phyloP scores from a whole-genome alignment of 192 early-diverging fungal genomes.

The Backusella australiensis region DNA sequence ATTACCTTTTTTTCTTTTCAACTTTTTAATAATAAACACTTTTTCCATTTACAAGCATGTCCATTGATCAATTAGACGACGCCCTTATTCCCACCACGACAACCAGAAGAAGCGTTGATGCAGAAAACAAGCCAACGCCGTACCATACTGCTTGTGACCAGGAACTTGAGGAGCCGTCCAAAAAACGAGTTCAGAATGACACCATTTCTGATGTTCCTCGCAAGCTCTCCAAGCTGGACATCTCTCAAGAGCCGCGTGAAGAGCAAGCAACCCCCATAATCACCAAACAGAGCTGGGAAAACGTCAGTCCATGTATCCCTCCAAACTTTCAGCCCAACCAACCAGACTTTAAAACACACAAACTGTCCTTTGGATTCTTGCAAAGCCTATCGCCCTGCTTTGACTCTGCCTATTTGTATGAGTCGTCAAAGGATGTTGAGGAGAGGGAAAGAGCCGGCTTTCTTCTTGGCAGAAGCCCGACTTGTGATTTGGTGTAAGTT shows the following conservation, averaged over 20 bases:
- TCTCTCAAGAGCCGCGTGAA: not conserved
- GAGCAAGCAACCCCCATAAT: not conserved
- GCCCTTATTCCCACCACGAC: not conserved
- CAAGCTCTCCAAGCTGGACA: not conserved
- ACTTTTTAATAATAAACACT: not conserved
- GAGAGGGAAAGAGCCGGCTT: not conserved
- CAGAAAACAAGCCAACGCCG: not conserved
- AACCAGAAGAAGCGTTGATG: not conserved
- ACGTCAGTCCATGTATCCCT: not conserved
- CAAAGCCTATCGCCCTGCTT: not conserved
- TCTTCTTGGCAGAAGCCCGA: not conserved
- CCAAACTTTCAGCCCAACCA: not conserved
- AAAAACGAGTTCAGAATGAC: not conserved
- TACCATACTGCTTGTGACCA: not conserved
- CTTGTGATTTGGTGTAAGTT: conserved; percentile 10
- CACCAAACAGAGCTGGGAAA: not conserved
- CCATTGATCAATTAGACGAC: not conserved
- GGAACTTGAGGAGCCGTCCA: not conserved
- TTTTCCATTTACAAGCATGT: not conserved
- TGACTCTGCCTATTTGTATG: not conserved
- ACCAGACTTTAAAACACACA: not conserved
- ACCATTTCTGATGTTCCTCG: not conserved
- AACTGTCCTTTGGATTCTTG: not conserved
- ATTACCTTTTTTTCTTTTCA: not conserved
- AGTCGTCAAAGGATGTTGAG: not conserved